These are phyloP conservation scores for Tolypocladium amazonense DNA, from an alignment of 2,329 filamentous ascomycete genomes.

Conservation along the genomic window DNA sequence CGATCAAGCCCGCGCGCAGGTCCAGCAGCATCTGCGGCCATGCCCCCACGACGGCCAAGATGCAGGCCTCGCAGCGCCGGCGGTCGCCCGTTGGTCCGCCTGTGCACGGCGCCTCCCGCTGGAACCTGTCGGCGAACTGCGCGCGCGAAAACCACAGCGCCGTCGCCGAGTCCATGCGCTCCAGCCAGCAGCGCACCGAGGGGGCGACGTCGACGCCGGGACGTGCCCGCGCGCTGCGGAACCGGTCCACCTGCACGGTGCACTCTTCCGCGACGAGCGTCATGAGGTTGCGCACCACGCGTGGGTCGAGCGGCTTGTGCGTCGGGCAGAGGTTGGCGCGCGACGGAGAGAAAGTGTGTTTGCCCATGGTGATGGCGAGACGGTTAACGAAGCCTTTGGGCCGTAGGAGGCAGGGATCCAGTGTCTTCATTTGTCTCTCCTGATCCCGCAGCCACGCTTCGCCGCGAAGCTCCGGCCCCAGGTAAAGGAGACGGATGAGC, in stretches of 20 bases:
- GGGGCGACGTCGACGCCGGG: not conserved
- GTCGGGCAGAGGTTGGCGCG: slow-evolving; percentile 27
- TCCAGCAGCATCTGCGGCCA: too few species aligned
- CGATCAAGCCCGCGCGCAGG: too few species aligned
- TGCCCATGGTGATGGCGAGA: slow-evolving; percentile 17
- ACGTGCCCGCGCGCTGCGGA: too few species aligned
- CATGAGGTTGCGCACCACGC: slow-evolving; percentile 33
- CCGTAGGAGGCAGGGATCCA: slow-evolving; percentile 9
- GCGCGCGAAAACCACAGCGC: slow-evolving; percentile 27
- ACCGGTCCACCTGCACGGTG: slow-evolving; percentile 18
- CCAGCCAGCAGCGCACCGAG: slow-evolving; percentile 11
- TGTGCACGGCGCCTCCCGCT: too few species aligned
- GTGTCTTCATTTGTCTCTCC: slow-evolving; percentile 6
- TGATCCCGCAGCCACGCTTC: slow-evolving; percentile 26
- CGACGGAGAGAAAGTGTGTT: slow-evolving; percentile 12
- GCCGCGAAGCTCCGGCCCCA: slow-evolving; percentile 21
- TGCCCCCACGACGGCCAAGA: too few species aligned
- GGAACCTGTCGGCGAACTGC: too few species aligned
- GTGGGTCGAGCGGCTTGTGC: slow-evolving; percentile 30
- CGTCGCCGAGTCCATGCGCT: slow-evolving; percentile 13
- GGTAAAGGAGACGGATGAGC: slow-evolving; percentile 25
- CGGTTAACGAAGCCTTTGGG: slow-evolving; percentile 20
- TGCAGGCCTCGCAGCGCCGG: too few species aligned
- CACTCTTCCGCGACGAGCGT: slow-evolving; percentile 29
- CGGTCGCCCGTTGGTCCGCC: too few species aligned